These are phyloP conservation scores for Capronia americana DNA, from an alignment of 2,329 filamentous ascomycete species.

Conservation along the genomic window DNA sequence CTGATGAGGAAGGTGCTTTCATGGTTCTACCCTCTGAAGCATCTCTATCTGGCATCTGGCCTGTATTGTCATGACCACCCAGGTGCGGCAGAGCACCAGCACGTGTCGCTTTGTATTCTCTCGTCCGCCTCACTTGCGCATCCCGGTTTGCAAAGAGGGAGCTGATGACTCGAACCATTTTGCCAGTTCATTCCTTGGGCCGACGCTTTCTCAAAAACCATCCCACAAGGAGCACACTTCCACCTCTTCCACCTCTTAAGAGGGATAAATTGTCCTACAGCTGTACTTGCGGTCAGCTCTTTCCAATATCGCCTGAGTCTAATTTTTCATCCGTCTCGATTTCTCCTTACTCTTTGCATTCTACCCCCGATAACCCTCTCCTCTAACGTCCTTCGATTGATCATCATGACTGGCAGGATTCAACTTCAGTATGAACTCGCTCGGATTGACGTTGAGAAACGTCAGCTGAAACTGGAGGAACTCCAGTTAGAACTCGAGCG, in stretches of 20 bases:
- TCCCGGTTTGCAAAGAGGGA: neutral
- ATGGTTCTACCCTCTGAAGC: neutral
- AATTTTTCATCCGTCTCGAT: neutral
- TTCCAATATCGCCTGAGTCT: neutral
- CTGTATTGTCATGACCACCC: neutral
- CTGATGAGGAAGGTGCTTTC: neutral
- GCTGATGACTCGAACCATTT: neutral
- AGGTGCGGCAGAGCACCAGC: neutral
- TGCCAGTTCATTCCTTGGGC: neutral
- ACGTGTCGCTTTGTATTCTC: neutral
- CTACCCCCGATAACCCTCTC: neutral
- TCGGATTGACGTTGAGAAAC: conserved; percentile 2
- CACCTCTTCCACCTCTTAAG: too few relatives aligned
- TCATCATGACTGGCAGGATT: neutral
- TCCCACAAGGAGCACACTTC: too few relatives aligned
- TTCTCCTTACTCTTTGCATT: neutral
- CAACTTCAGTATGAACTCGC: conserved; percentile 1
- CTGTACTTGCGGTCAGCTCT: neutral
- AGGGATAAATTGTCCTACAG: too few relatives aligned
- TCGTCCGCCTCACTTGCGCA: neutral
- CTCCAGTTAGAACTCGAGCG: neutral
- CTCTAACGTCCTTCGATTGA: neutral
- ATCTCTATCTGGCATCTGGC: neutral
- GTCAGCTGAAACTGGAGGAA: neutral
- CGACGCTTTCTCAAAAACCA: neutral